Evolutionary conservation across 2,329 filamentous ascomycete species (phyloP), one percentile per base, ranked within the genome.

Genomic region (Ceratocystis eucalypticola): DNA sequence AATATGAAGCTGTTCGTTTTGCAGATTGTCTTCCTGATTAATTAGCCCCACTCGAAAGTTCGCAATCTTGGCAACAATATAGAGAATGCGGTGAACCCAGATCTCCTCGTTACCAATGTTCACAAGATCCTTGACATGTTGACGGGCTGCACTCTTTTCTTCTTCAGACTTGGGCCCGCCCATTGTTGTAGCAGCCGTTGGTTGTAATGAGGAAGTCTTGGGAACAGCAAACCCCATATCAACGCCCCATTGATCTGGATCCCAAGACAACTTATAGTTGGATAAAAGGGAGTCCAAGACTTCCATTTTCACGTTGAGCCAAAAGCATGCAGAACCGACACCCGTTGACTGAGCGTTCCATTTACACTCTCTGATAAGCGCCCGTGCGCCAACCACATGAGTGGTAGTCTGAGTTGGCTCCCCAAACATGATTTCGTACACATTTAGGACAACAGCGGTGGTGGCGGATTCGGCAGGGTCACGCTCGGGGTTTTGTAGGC

Each of bases 371-470:
- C 91, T 89, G 71, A 96, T 92, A 62, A 96, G 78, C 1, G 90
- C 90, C 65, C 91, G 83, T 8, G 91, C 90, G 4, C 91, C 91
- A 0, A 88, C 87, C 70, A 93, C 92, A 72, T 96, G 92, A 70
- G 89, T 92, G 87, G 94, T 93, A n/a, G 88, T 82, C 71, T 91
- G 85, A 46, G 87, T 79, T 4, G 88, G 85, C 70, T 84, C 84
- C 72, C 93, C 88, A 62, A 85, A 91, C 90, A 96, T 96, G 71
- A 92, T 87, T 74, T 96, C 91, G 75, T 95, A 96, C 2, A 96
- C 88, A 71, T 96, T 93, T 41, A 97, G 81, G 6, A 96, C 87
- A 15, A 96, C 87, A 1, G 93, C 91, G 0, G 91, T 91, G 65
- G 96, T 86, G 33, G 87, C 84, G 0, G 86, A 90, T 73, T 96